Base-by-base conservation (phyloP, 768 basidiomycete species). In the Pulveroboletus sp. region DNA sequence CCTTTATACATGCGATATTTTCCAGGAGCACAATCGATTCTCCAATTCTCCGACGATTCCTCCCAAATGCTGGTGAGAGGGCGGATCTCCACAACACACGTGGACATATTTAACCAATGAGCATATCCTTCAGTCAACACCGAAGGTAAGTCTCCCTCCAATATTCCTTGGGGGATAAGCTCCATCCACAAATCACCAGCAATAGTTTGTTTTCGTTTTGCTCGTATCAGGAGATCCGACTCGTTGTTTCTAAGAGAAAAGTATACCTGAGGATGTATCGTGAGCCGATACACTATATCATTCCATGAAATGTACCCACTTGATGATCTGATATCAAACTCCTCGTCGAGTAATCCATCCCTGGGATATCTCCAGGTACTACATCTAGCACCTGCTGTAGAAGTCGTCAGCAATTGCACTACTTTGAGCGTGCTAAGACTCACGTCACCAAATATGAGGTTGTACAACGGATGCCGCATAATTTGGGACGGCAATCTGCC, bases 51-150 rank as follows among this genome's bases (percentile, higher is more conserved):
- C 2, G 49, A 8, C 1, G 62, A 67, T 3, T 34, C 6, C 25
- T 53, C 20, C 69, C 69, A 69, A 1, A 55, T 21, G 13, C 9
- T 43, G 10, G 59, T 46, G 2, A 61, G 53, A 14, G 64, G 60
- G 2, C 66, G 63, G 9, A 69, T 52, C 39, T 68, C 69, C 8
- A 69, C 47, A 37, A 41, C 17, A n/a, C 46, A 47, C 0, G 52
- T 58, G 3, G 49, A 38, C 6, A 69, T 40, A 23, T 68, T 52
- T 17, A 70, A 39, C 67, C 67, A 70, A 45, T 67, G 69, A 19
- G 36, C 55, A 20, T 61, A 51, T 1, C 45, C 53, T 7, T 51
- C 38, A 1, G 69, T 52, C 35, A 69, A 39, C 0, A 53, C 47
- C 0, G 12, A 33, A 0, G 68, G 68, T 11, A 69, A 14, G 41